phyloP scores from a whole-genome alignment of 768 basidiomycete genomes.

The Collybia nuda region DNA sequence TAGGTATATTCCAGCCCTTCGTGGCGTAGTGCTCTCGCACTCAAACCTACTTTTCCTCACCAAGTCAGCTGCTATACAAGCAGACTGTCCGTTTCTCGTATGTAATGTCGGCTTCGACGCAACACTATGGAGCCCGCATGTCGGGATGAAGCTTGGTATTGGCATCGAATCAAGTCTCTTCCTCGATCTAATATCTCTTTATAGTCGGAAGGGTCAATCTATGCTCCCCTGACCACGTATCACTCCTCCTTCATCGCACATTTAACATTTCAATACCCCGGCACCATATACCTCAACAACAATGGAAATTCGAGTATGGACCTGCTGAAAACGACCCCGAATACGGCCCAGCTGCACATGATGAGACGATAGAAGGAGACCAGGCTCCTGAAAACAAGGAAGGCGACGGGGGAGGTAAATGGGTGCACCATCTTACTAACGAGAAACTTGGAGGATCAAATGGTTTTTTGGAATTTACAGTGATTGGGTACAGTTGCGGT shows the following conservation, averaged over 20 bases:
- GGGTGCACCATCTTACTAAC: conserved; percentile 75
- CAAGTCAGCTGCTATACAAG: conserved; percentile 64
- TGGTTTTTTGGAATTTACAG: conserved; percentile 77
- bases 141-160: conserved; percentile 81
- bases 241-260: conserved; percentile 84
- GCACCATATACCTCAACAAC: conserved; percentile 79
- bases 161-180: not conserved
- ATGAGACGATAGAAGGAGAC: conserved; percentile 18
- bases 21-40: conserved; percentile 86
- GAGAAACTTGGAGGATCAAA: conserved; percentile 66
- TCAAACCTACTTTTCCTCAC: conserved; percentile 71
- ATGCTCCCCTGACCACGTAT: conserved; percentile 90
- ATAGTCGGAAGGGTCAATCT: conserved; percentile 85
- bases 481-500: conserved; percentile 81
- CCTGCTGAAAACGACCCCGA: conserved; percentile 80
- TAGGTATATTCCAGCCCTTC: conserved; percentile 87
- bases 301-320: conserved; percentile 87
- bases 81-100: conserved; percentile 84
- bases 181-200: conserved; percentile 2
- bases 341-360: conserved; percentile 42
- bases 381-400: conserved; percentile 23
- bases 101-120: conserved; percentile 78
- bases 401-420: conserved; percentile 61
- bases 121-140: conserved; percentile 83
- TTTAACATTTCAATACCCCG: conserved; percentile 96